Evolutionary conservation across 352 stramenopile species (phyloP), one percentile per base, ranked within the genome.

Genomic region (Pythium chondricola): DNA sequence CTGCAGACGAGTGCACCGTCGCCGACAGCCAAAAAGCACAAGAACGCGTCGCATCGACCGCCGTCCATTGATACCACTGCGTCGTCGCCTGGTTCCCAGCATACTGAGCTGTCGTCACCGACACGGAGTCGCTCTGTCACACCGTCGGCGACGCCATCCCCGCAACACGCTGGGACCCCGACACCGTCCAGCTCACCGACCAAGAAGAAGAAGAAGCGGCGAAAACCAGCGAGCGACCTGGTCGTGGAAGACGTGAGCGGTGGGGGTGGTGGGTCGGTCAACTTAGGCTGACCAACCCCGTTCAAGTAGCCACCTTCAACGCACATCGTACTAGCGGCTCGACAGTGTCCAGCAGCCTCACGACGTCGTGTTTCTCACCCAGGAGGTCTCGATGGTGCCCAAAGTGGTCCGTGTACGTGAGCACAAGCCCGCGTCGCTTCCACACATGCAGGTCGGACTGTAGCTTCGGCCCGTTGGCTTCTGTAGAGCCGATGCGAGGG

Each of bases 141-240:
- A 27, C 13, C 38, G 20, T 30, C 38, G 18, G 29, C 38, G 29
- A 44, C 38, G 8, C 5, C 5, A 3, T 18, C n/a, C n/a, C n/a
- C n/a, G n/a, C n/a, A n/a, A n/a, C n/a, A n/a, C n/a, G n/a, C n/a
- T n/a, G n/a, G n/a, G n/a, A n/a, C n/a, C n/a, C n/a, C n/a, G n/a
- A 40, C 33, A 21, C 5, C 24, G 6, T 18, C 39, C 13, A 9
- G 7, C 2, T 44, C 37, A 16, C 27, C 39, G 14, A 57, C 43
- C 24, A 59, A 59, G 36, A 56, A 59, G 22, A 59, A 60, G 17
- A 48, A 54, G 6, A 53, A 53, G 9, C 26, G 24, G 18, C 24
- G 27, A 24, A 11, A 11, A 27, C 22, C 21, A n/a, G 42, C 32
- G 29, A 14, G 6, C 5, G 43, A 52, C 31, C 21, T 59, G 13